Evolutionary conservation across 768 basidiomycete genomes (phyloP).

Genomic region (Leccinum longicurvipes): DNA sequence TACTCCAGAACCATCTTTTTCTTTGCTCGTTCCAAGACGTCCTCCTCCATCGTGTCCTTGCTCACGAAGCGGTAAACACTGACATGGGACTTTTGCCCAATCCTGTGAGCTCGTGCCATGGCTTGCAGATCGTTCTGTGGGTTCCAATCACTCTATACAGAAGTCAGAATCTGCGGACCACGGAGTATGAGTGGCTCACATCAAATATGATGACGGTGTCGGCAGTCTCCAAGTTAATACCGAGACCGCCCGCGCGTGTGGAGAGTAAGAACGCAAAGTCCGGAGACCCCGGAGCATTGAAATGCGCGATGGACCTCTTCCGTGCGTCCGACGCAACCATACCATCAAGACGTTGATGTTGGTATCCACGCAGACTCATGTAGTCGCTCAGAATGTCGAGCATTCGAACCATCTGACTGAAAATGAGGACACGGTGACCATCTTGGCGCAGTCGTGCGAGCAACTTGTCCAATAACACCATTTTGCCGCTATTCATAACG

Average conservation of each 20-base stretch:
- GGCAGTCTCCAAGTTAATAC: constrained; percentile 98
- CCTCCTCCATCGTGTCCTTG: constrained; percentile 99
- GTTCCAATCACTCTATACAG: constrained; percentile 88
- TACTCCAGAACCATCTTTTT: constrained; percentile 99
- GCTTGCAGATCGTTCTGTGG: constrained; percentile 98
- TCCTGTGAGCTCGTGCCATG: constrained; percentile 98
- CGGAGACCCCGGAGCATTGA: constrained; percentile 87
- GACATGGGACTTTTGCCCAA: constrained; percentile 98
- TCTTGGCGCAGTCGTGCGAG: constrained; percentile 86
- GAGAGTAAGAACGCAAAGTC: constrained; percentile 98
- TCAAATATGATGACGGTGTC: constrained; percentile 99
- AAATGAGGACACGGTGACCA: constrained; percentile 95
- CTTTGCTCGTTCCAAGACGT: constrained; percentile 95
- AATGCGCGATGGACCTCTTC: constrained; percentile 95
- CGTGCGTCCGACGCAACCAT: constrained; percentile 90
- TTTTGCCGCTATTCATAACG: constrained; percentile 97
- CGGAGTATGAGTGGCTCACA: constrained; percentile 45
- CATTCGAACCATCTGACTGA: constrained; percentile 99
- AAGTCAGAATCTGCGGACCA: constrained; percentile 6
- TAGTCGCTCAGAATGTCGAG: constrained; percentile 98
- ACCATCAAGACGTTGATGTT: constrained; percentile 93
- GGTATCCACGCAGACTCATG: constrained; percentile 85
- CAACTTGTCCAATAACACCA: constrained; percentile 97
- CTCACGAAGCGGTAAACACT: constrained; percentile 98
- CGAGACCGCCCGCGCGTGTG: constrained; percentile 94